phyloP scores from a whole-genome alignment of 2,329 filamentous ascomycete genomes.

The Paecilomyces formosus region DNA sequence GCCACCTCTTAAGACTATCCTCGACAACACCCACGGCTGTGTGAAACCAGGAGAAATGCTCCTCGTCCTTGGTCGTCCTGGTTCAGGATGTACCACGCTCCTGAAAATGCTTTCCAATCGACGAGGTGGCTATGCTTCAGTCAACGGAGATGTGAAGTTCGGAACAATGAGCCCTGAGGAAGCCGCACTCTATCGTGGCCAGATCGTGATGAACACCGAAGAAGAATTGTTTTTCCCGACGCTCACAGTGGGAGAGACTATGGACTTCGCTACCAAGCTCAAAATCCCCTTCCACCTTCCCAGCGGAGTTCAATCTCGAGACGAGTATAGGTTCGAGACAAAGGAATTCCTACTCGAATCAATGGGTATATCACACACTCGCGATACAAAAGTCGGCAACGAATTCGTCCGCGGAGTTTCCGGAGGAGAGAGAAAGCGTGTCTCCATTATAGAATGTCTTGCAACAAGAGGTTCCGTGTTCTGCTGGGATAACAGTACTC shows the following conservation, averaged over 20 bases:
- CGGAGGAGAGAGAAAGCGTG: slow-evolving; percentile 62
- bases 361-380: slow-evolving; percentile 53
- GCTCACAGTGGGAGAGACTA: slow-evolving; percentile 45
- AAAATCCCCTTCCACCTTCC: slow-evolving; percentile 49
- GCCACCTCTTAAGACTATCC: slow-evolving; percentile 55
- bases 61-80: slow-evolving; percentile 60
- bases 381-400: slow-evolving; percentile 61
- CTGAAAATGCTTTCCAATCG: slow-evolving; percentile 63
- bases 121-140: slow-evolving; percentile 49
- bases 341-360: slow-evolving; percentile 51
- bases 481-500: slow-evolving; percentile 62
- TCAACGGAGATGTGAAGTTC: slow-evolving; percentile 54
- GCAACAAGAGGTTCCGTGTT: slow-evolving; percentile 51
- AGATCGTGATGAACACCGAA: slow-evolving; percentile 52
- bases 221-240: slow-evolving; percentile 47
- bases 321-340: slow-evolving; percentile 41
- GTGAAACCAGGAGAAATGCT: slow-evolving; percentile 68
- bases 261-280: slow-evolving; percentile 50
- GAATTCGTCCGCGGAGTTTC: slow-evolving; percentile 60
- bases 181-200: slow-evolving; percentile 44
- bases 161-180: slow-evolving; percentile 39
- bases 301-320: slow-evolving; percentile 31
- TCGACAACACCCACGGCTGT: slow-evolving; percentile 59
- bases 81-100: slow-evolving; percentile 63
- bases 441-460: slow-evolving; percentile 60